A percentile compares a stretch with the other conserved stretches of the same genome.
These are phyloP conservation scores for Ophiostoma himal-ulmi DNA, from an alignment of 2,329 filamentous ascomycete genomes.

Conservation along the genomic window DNA sequence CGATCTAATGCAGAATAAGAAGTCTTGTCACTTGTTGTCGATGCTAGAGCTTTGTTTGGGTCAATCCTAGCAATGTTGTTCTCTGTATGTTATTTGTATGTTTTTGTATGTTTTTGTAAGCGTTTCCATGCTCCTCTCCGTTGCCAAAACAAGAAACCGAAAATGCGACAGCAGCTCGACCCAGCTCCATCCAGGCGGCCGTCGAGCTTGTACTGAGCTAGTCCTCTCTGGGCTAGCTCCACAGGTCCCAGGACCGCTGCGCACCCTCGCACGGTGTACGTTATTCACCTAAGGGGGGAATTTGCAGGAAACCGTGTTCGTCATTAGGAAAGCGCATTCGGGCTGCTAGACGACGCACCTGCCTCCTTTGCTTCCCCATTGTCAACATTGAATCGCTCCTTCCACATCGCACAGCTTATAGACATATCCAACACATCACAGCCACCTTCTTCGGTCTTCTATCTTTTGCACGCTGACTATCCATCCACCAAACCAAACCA, in stretches of 20 bases:
- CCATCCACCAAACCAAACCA: not conserved
- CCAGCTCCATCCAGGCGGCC: conserved; percentile 1
- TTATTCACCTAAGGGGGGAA: conserved; percentile 2
- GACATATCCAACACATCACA: not conserved
- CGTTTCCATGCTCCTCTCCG: not conserved
- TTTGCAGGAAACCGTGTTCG: conserved; percentile 16
- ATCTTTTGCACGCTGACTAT: not conserved
- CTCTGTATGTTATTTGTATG: not conserved
- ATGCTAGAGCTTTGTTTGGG: not conserved
- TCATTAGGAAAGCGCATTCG: conserved; percentile 16
- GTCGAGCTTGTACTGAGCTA: conserved; percentile 10
- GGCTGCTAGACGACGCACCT: not conserved
- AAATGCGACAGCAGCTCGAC: conserved; percentile 10
- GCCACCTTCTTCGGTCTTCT: not conserved
- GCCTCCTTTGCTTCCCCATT: not conserved
- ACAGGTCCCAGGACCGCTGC: not conserved
- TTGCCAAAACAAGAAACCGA: conserved; percentile 17
- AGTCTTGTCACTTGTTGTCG: not conserved
- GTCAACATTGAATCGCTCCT: conserved; percentile 3
- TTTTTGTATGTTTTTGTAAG: not conserved
- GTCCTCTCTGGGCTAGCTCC: not conserved
- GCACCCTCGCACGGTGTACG: not conserved
- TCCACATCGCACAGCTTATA: not conserved
- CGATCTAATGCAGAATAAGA: conserved; percentile 3
- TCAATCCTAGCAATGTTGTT: not conserved